Percentiles rank a stretch among this genome's conserved stretches.
Conservation (phyloP, 768 basidiomycete genomes). For the Hericium coralloides region DNA sequence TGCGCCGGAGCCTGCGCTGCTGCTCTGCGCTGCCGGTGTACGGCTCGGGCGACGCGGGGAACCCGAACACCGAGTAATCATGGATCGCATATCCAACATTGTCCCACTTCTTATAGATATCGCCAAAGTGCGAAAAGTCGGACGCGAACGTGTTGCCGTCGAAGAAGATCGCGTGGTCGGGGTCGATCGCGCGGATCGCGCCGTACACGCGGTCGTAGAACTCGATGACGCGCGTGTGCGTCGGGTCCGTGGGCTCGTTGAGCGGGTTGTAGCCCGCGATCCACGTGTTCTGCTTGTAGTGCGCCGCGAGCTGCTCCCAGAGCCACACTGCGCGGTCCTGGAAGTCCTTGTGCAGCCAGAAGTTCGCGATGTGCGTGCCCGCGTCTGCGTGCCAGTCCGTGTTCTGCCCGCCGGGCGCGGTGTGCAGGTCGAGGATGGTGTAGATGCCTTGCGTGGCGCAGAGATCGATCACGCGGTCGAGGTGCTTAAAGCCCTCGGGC, state of each 20-base stretch:
- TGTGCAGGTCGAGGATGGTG: constrained; percentile 76
- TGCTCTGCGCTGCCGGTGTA: constrained; percentile 50
- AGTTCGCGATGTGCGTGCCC: constrained; percentile 59
- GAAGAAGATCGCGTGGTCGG: constrained; percentile 66
- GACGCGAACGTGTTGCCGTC: constrained; percentile 82
- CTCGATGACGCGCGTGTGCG: constrained; percentile 50
- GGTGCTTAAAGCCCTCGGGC: constrained; percentile 66
- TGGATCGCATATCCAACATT: constrained; percentile 76
- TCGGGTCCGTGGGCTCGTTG: constrained; percentile 74
- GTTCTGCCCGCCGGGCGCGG: constrained; percentile 68
- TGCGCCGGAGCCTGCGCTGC: constrained; percentile 37
- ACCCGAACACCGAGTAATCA: constrained; percentile 69
- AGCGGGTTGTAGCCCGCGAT: constrained; percentile 82
- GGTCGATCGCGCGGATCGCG: constrained; percentile 65
- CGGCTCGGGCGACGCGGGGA: constrained; percentile 47
- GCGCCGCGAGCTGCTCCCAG: constrained; percentile 67
- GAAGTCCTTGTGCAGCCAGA: constrained; percentile 83
- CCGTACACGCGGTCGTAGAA: constrained; percentile 65
- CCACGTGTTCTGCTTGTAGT: constrained; percentile 74
- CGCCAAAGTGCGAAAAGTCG: constrained; percentile 66
- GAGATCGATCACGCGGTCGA: constrained; percentile 69
- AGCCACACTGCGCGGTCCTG: constrained; percentile 73
- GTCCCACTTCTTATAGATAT: constrained; percentile 50
- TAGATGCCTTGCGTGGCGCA: constrained; percentile 73
- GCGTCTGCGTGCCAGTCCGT: constrained; percentile 76